Evolutionary conservation across 2,329 filamentous ascomycete species (phyloP).

Genomic region (Neophaeococcomyces aloes): DNA sequence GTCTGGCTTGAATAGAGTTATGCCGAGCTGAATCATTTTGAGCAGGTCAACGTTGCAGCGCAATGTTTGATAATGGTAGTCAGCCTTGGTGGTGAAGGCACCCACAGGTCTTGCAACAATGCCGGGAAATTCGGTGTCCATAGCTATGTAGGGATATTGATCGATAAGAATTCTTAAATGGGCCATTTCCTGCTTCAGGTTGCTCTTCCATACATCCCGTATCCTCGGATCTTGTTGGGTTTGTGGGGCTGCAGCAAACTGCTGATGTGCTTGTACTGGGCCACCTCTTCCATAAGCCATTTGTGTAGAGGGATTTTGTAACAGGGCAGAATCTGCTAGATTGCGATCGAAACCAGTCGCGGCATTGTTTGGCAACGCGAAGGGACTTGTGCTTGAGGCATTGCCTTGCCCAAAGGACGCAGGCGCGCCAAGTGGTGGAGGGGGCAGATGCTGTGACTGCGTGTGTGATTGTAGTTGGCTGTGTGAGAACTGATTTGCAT

Average conservation of each 20-base stretch:
- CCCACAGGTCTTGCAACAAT: constrained; percentile 94
- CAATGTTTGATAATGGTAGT: constrained; percentile 97
- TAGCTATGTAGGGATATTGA: constrained; percentile 90
- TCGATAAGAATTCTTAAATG: constrained; percentile 72
- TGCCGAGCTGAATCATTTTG: constrained; percentile 93
- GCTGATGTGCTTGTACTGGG: constrained; percentile 51
- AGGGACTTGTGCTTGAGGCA: constrained; percentile 18
- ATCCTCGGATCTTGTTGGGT: constrained; percentile 61
- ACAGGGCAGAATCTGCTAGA: constrained; percentile 42
- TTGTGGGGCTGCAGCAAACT: constrained; percentile 18
- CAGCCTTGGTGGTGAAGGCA: constrained; percentile 84
- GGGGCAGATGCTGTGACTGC: constrained; percentile 40
- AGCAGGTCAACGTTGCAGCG: constrained; percentile 95
- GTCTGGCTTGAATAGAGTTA: constrained; percentile 84
- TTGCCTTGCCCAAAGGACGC: constrained; percentile 49
- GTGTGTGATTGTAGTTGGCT: constrained; percentile 35
- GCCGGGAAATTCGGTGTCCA: constrained; percentile 99
- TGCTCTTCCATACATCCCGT: constrained; percentile 91
- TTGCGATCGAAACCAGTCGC: constrained; percentile 43
- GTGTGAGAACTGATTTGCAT: constrained; percentile 44
- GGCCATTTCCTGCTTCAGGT: constrained; percentile 83
- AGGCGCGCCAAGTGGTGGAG: constrained; percentile 52
- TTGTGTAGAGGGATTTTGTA: constrained; percentile 77
- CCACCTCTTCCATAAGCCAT: constrained; percentile 75
- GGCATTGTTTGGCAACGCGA: constrained; percentile 35